Evolutionary conservation across 768 basidiomycete species (phyloP).

Genomic region (Rhodotorula diobovata): DNA sequence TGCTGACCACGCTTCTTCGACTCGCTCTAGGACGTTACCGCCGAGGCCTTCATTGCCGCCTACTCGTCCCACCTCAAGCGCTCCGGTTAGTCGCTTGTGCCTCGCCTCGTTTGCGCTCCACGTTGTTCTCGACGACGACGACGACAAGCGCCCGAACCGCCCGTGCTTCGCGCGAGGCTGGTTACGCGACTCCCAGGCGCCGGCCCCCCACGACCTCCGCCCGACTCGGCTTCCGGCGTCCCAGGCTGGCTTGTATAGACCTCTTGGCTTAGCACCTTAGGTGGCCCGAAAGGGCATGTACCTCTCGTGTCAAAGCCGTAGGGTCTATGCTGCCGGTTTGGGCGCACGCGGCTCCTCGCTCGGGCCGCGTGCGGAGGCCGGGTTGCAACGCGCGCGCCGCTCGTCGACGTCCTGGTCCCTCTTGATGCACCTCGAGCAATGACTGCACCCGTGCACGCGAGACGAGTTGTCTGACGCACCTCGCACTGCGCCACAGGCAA

Average conservation of each 20-base stretch:
- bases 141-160: not conserved
- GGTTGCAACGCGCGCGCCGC: not conserved
- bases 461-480: not conserved
- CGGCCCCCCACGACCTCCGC: too few species aligned
- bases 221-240: not conserved
- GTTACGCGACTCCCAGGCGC: not conserved
- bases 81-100: constrained; percentile 33
- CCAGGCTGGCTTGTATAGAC: not conserved
- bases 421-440: too few species aligned
- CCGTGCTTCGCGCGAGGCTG: not conserved
- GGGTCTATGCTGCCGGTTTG: not conserved
- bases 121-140: not conserved
- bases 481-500: constrained; percentile 59
- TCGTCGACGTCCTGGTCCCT: not conserved
- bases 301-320: not conserved
- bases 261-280: constrained; percentile 33
- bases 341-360: not conserved
- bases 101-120: not conserved
- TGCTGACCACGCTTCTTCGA: not conserved
- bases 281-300: constrained; percentile 41
- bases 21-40: constrained; percentile 38
- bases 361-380: not conserved
- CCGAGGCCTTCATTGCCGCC: constrained; percentile 39
- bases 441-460: not conserved
- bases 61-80: constrained; percentile 44